Conservation (phyloP, 768 basidiomycete genomes). For the Antrodiella citrinella region DNA sequence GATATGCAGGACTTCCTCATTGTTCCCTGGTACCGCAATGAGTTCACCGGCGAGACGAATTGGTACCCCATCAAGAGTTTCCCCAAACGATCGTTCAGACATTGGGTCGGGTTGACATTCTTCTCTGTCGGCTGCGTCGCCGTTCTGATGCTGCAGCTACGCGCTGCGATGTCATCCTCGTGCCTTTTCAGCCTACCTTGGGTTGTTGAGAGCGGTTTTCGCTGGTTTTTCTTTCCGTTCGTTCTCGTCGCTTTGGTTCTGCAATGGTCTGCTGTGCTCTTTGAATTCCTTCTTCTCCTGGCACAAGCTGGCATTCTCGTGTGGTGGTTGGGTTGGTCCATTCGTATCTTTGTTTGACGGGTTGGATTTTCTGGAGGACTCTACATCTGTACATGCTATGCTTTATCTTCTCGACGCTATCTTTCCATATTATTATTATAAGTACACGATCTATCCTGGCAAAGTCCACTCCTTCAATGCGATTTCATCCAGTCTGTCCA, state of each 20-base stretch:
- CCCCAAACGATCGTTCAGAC: conserved; percentile 55
- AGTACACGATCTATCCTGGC: neutral
- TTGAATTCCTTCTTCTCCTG: conserved; percentile 49
- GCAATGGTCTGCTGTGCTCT: conserved; percentile 58
- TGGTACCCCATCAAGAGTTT: conserved; percentile 51
- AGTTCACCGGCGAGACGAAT: conserved; percentile 72
- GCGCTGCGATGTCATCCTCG: conserved; percentile 39
- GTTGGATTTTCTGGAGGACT: neutral
- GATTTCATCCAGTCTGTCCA: neutral
- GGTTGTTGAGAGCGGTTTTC: conserved; percentile 52
- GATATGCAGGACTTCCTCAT: conserved; percentile 77
- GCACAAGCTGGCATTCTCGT: conserved; percentile 48
- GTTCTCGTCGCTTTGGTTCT: conserved; percentile 58
- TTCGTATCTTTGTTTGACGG: conserved; percentile 38
- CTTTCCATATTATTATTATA: conserved; percentile 1
- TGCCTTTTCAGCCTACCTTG: conserved; percentile 45
- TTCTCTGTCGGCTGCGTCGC: conserved; percentile 42
- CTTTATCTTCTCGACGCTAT: neutral
- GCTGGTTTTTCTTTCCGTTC: conserved; percentile 55
- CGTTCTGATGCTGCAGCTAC: conserved; percentile 45
- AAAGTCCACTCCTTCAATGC: neutral
- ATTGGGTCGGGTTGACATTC: conserved; percentile 56
- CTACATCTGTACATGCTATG: neutral
- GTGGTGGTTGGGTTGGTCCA: conserved; percentile 75
- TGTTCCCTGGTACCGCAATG: conserved; percentile 75